Base-by-base conservation (phyloP, 2,329 filamentous ascomycete genomes). In the Diaporthe humulicola region DNA sequence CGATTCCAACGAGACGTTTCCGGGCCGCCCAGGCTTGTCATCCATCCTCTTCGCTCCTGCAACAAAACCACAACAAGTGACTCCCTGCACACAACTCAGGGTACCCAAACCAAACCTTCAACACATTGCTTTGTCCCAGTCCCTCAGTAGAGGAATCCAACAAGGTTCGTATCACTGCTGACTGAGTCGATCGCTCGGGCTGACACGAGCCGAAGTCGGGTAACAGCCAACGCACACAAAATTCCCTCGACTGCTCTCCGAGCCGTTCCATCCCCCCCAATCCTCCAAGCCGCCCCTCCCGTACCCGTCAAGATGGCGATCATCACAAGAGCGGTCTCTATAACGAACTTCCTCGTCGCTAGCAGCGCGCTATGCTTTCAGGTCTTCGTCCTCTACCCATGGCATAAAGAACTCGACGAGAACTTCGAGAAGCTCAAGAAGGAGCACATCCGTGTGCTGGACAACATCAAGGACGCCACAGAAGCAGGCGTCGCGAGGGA, bases 351-450 rank as follows among this genome's bases (percentile, higher is more conserved):
- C 80, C 80, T 88, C 77, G 90, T 94, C 75, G 92, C 91, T 71
- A 88, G 87, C 40, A 92, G 91, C 5, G 92, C 92, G 0, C 86
- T 94, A 45, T 86, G 85, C 48, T 94, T 94, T 81, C 92, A 93
- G 82, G 90, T 93, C 67, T 91, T 90, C 78, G 92, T 94, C 52
- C 85, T 94, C 15, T 93, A 93, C 81, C 92, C 92, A 1, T 93
- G 92, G 92, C 92, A 93, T 82, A 88, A 92, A 79, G 86, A 92
- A 79, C 84, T 94, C 9, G 90, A 93, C 76, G 86, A 88, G 28
- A 89, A 90, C 75, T 93, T 93, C 79, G 85, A 90, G 73, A 83
- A 86, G 15, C 83, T 93, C 33, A 91, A 90, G 79, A 86, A 86
- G 73, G 91, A 93, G 77, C 90, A 93, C 77, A 78, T 87, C 22